phyloP scores from a whole-genome alignment of 257 asterid genomes.

The Lithospermum erythrorhizon region DNA sequence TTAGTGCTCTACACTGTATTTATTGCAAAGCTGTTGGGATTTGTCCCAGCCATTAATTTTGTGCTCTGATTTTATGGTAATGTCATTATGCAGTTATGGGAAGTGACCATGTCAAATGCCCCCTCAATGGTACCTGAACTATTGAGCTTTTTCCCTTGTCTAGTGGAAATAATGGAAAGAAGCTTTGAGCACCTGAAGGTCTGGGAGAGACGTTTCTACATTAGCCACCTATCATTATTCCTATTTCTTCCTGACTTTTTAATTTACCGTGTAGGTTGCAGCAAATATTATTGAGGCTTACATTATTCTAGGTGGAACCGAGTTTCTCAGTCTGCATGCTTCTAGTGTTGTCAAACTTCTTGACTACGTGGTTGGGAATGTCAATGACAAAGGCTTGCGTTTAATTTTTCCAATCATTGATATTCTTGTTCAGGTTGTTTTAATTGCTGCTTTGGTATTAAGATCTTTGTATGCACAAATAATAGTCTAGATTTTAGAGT shows the following conservation, averaged over 20 bases:
- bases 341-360: constrained; percentile 66
- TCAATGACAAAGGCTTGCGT: constrained; percentile 75
- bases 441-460: not conserved
- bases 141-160: constrained; percentile 71
- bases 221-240: constrained; percentile 8
- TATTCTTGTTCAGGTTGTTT: constrained; percentile 77
- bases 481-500: not conserved
- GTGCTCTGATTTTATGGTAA: not conserved
- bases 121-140: constrained; percentile 75
- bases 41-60: not conserved
- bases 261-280: constrained; percentile 49
- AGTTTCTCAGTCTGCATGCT: constrained; percentile 72
- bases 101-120: constrained; percentile 83
- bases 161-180: constrained; percentile 77
- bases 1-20: constrained; percentile 18
- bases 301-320: constrained; percentile 73
- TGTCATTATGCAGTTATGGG: constrained; percentile 63
- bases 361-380: constrained; percentile 81
- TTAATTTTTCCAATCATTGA: constrained; percentile 82
- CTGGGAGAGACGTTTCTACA: constrained; percentile 6
- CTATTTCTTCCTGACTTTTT: constrained; percentile 14
- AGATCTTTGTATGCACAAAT: constrained; percentile 1
- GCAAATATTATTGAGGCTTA: constrained; percentile 81
- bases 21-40: not conserved
- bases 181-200: constrained; percentile 89